Evolutionary conservation across 192 early-diverging fungal species (phyloP).

Genomic region (Paraglomus occultum): DNA sequence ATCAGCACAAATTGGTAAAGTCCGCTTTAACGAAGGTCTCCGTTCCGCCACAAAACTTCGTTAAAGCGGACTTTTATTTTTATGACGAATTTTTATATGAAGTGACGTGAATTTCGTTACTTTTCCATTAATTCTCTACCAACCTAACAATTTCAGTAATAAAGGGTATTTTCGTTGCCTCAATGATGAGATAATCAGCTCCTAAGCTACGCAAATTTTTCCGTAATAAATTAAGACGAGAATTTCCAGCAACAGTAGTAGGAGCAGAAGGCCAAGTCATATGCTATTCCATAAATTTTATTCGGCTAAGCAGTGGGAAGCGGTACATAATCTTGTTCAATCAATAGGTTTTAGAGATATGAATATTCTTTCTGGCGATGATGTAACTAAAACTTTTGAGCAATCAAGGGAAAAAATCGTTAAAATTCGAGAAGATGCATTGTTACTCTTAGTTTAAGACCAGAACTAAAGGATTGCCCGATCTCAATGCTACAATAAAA

Average conservation of each 20-base stretch:
- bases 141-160: too few relatives aligned
- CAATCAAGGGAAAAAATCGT: background rate
- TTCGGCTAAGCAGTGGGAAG: constrained; percentile 2
- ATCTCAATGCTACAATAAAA: constrained; percentile 19
- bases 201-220: constrained; percentile 14
- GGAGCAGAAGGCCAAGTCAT: constrained; percentile 12
- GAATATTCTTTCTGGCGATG: background rate
- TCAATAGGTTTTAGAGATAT: background rate
- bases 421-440: constrained; percentile 15
- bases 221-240: constrained; percentile 20
- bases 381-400: background rate
- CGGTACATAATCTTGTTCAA: constrained; percentile 4
- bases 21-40: too few relatives aligned
- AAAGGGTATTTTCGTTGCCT: constrained; percentile 19
- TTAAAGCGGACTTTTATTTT: background rate
- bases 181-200: constrained; percentile 8
- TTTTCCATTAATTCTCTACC: too few relatives aligned
- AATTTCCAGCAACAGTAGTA: constrained; percentile 17
- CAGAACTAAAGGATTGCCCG: background rate
- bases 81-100: too few relatives aligned
- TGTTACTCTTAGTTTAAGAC: constrained; percentile 12
- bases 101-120: too few relatives aligned
- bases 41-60: too few relatives aligned
- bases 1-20: too few relatives aligned
- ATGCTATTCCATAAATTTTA: constrained; percentile 20